Evolutionary conservation across 139 green algal genomes (phyloP).

Genomic region (Coelastrella sp.): DNA sequence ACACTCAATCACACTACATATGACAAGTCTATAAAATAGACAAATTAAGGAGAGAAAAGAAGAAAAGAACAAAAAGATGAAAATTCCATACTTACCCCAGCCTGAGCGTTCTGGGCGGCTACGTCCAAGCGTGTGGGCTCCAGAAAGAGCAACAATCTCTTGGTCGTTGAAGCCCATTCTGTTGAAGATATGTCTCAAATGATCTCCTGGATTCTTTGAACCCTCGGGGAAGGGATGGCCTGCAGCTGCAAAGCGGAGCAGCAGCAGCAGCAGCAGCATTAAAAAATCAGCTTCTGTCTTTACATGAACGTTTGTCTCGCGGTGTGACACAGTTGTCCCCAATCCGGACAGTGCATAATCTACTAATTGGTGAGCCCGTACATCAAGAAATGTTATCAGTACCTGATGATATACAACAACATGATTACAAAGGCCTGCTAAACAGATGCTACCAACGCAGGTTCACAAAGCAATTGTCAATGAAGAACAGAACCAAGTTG

Average conservation of each 20-base stretch:
- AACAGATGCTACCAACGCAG: too few relatives aligned
- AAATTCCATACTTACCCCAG: constrained; percentile 74
- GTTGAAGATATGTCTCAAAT: constrained; percentile 90
- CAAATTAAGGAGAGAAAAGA: too few relatives aligned
- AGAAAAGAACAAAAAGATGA: too few relatives aligned
- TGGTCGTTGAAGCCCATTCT: constrained; percentile 89
- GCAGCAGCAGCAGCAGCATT: constrained; percentile 16
- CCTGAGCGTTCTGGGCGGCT: constrained; percentile 82
- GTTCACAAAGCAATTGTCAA: too few relatives aligned
- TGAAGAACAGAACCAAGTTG: too few relatives aligned
- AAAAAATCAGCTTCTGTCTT: background rate
- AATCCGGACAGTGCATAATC: too few relatives aligned
- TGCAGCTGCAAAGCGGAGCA: constrained; percentile 29
- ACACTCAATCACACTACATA: background rate
- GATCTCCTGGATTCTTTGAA: constrained; percentile 55
- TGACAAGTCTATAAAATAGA: background rate
- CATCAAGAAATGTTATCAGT: too few relatives aligned
- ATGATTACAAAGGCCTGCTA: too few relatives aligned
- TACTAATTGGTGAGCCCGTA: too few relatives aligned
- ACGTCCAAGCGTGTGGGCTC: constrained; percentile 84
- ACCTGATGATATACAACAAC: too few relatives aligned
- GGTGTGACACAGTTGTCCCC: too few relatives aligned
- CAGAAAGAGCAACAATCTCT: constrained; percentile 91
- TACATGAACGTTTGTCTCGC: too few relatives aligned
- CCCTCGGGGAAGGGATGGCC: constrained; percentile 71